Conservation (phyloP, 768 basidiomycete genomes). For the Mycena filopes region DNA sequence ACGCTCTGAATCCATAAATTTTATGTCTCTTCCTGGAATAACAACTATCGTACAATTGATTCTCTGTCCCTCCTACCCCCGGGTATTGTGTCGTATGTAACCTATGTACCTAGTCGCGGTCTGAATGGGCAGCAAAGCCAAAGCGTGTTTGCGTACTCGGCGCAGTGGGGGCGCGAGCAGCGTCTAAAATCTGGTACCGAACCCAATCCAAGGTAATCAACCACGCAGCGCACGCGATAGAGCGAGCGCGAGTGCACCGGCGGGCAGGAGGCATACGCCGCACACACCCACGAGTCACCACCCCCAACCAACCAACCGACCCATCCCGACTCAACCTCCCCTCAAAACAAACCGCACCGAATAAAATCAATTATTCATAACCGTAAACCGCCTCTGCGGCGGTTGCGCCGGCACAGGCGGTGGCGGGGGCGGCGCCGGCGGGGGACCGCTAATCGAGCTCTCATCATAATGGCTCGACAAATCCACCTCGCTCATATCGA, state of each 20-base stretch:
- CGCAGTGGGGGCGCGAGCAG: slow-evolving; percentile 4
- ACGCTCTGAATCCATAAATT: no score
- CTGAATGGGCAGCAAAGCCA: not conserved
- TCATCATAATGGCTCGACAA: slow-evolving; percentile 47
- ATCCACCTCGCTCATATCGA: slow-evolving; percentile 43
- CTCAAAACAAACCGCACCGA: slow-evolving; percentile 3
- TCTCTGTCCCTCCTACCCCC: no score
- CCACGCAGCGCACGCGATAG: no score
- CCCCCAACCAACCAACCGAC: slow-evolving; percentile 5
- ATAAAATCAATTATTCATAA: slow-evolving; percentile 43
- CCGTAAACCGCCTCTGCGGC: slow-evolving; percentile 42
- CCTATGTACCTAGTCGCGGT: no score
- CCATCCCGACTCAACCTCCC: not conserved
- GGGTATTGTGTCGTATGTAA: no score
- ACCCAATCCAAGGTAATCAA: not conserved
- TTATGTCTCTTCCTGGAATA: no score
- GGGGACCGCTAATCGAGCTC: slow-evolving; percentile 35
- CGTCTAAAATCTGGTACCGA: no score
- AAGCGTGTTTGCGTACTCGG: slow-evolving; percentile 15
- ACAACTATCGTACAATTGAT: no score
- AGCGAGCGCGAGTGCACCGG: no score
- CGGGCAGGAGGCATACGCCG: not conserved
- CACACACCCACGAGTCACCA: not conserved
- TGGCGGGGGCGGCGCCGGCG: slow-evolving; percentile 36
- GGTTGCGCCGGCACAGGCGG: slow-evolving; percentile 37